Evolutionary conservation across 768 basidiomycete genomes (phyloP), one percentile per base, ranked within the genome.

Genomic region (Rubroboletus satanas): DNA sequence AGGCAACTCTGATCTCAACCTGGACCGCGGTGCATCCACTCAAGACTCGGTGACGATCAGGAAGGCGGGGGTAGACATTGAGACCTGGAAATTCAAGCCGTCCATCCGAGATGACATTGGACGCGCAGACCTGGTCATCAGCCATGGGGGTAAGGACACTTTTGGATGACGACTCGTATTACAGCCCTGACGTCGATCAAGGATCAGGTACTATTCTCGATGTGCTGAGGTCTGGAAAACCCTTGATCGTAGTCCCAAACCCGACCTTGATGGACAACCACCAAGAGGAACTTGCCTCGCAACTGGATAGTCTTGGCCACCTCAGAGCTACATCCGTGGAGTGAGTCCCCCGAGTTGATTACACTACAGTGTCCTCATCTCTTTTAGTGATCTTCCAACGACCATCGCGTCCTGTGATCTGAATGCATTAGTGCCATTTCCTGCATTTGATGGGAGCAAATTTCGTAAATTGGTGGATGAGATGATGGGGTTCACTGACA

Each of bases 201-300:
- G 96, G 96, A 49, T 88, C 96, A 21, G 96, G 96, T 11, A 97
- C 96, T 5, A 94, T 98, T 63, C 79, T 98, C 31, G 91, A 96
- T 43, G 91, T 86, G 10, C 75, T 98, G 45, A 78, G 93, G 32
- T 74, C 82, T 47, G 77, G 79, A 45, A 93, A 88, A 64, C 80
- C 83, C 7, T 75, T 99, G 59, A 86, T 99, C 59, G 88, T 90
- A 5, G 85, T 97, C 3, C 94, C 94, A 11, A 99, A 99, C 69
- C 75, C 85, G 41, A 87, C 90, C 0, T 74, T 99, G 31, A 80
- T 95, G 68, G 87, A 97, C 69, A 90, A 97, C 67, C 96, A 99
- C 66, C 96, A 99, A 75, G 77, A 84, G 51, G 93, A 99, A 65
- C 77, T 99, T 6, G 93, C 96, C 0, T 71, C 77, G 38, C 82